Percentiles rank a stretch among this genome's conserved stretches.
Evolutionary conservation across 768 basidiomycete species (phyloP).

Genomic region (Cystoderma amianthinum): DNA sequence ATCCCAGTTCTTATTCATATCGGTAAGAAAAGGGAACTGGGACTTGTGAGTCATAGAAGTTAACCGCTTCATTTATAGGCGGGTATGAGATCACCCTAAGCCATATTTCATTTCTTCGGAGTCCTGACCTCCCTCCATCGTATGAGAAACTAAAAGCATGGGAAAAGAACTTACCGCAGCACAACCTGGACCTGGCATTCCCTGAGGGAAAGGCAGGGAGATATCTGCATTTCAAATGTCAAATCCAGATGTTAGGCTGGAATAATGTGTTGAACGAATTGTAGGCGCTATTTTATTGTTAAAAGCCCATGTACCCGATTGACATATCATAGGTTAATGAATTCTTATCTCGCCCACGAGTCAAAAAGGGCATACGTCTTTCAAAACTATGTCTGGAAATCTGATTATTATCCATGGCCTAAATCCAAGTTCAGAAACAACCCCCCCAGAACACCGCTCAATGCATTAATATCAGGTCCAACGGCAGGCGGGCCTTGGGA

Average conservation of each 20-base stretch:
- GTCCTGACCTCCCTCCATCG: constrained; percentile 19
- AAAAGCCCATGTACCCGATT: neutral
- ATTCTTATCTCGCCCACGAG: constrained; percentile 38
- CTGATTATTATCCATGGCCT: constrained; percentile 36
- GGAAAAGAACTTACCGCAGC: constrained; percentile 31
- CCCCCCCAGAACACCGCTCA: constrained; percentile 22
- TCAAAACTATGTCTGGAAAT: constrained; percentile 34
- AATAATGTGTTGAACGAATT: constrained; percentile 36
- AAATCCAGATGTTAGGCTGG: constrained; percentile 28
- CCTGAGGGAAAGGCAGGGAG: constrained; percentile 31
- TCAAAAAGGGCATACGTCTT: constrained; percentile 48
- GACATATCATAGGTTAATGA: constrained; percentile 33
- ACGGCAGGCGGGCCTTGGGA: constrained; percentile 36
- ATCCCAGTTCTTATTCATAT: too few species aligned
- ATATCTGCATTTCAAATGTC: constrained; percentile 29
- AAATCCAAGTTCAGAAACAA: constrained; percentile 15
- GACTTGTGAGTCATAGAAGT: too few species aligned
- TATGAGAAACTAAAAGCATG: constrained; percentile 20
- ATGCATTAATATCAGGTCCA: constrained; percentile 33
- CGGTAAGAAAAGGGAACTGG: too few species aligned
- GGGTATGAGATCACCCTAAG: too few species aligned
- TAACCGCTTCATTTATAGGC: too few species aligned
- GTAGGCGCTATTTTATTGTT: constrained; percentile 14
- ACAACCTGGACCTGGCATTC: constrained; percentile 25
- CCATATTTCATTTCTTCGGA: too few species aligned